Percentiles rank a stretch among this genome's conserved stretches.
These are phyloP conservation scores for Tulasnella sp. DNA, from an alignment of 768 basidiomycete species.

Conservation along the genomic window DNA sequence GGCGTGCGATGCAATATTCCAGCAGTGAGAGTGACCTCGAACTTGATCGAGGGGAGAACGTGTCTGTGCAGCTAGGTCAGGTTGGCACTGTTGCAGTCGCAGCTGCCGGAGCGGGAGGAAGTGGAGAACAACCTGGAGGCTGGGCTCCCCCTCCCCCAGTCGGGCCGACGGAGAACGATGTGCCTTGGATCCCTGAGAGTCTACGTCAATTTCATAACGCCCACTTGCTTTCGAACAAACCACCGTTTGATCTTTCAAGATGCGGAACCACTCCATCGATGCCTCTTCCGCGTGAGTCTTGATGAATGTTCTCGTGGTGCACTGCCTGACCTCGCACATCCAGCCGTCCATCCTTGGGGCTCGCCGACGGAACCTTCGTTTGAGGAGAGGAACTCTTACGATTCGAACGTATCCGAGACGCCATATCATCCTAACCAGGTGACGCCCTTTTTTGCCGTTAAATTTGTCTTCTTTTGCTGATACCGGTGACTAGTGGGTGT, in stretches of 20 bases:
- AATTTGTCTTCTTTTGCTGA: too few relatives aligned
- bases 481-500: not conserved
- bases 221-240: conserved; percentile 2
- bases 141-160: not conserved
- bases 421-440: conserved; percentile 32
- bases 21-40: not conserved
- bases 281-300: conserved; percentile 30
- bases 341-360: conserved; percentile 31
- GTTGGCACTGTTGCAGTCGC: not conserved
- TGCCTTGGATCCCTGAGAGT: conserved; percentile 23
- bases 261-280: not conserved
- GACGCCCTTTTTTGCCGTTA: not conserved
- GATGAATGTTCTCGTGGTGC: not conserved
- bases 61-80: not conserved
- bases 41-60: not conserved
- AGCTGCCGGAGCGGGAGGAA: not conserved
- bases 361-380: conserved; percentile 19
- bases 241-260: conserved; percentile 15
- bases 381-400: conserved; percentile 28
- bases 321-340: too few relatives aligned
- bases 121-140: not conserved
- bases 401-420: conserved; percentile 15
- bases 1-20: not conserved
- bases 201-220: conserved; percentile 19
- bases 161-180: too few relatives aligned